phyloP scores from a whole-genome alignment of 2,329 filamentous ascomycete genomes.

The Exophiala phaeomuriformis region DNA sequence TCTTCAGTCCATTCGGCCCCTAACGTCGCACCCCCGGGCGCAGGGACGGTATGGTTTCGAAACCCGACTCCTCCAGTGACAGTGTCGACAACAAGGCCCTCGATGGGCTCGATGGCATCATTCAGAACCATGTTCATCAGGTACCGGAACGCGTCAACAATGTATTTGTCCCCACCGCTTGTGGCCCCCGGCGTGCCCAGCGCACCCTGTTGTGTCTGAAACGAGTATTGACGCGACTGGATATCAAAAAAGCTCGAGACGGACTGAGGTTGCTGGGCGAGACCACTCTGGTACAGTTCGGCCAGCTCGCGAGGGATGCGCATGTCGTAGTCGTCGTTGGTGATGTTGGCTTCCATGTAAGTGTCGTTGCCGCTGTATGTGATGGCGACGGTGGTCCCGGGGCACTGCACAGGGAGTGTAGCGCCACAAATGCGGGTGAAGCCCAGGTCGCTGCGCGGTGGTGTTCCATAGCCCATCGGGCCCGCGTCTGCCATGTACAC shows the following conservation, averaged over 20 bases:
- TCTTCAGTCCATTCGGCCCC: constrained; percentile 44
- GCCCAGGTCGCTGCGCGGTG: constrained; percentile 29
- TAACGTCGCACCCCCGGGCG: constrained; percentile 33
- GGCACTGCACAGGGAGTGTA: constrained; percentile 23
- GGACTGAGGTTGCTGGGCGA: constrained; percentile 27
- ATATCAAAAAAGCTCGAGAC: constrained; percentile 43
- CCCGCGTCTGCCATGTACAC: constrained; percentile 35
- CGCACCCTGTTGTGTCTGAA: constrained; percentile 11
- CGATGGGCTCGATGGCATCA: constrained; percentile 32
- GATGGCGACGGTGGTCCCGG: constrained; percentile 25
- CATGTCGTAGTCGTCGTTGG: constrained; percentile 29
- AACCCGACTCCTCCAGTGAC: constrained; percentile 39
- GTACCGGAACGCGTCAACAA: constrained; percentile 30
- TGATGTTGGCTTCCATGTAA: constrained; percentile 17
- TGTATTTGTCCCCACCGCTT: constrained; percentile 19
- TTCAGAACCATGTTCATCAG: constrained; percentile 32
- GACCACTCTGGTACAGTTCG: constrained; percentile 37
- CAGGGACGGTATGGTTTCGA: constrained; percentile 40
- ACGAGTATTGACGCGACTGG: constrained; percentile 31
- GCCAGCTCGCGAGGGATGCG: constrained; percentile 32
- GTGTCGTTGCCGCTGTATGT: constrained; percentile 26
- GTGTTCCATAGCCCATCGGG: constrained; percentile 37
- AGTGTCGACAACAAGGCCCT: constrained; percentile 35
- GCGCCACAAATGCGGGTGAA: constrained; percentile 4
- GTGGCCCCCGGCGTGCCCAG: not conserved